Base-by-base conservation (phyloP, 352 stramenopile genomes). In the Phytophthora kernoviae region DNA sequence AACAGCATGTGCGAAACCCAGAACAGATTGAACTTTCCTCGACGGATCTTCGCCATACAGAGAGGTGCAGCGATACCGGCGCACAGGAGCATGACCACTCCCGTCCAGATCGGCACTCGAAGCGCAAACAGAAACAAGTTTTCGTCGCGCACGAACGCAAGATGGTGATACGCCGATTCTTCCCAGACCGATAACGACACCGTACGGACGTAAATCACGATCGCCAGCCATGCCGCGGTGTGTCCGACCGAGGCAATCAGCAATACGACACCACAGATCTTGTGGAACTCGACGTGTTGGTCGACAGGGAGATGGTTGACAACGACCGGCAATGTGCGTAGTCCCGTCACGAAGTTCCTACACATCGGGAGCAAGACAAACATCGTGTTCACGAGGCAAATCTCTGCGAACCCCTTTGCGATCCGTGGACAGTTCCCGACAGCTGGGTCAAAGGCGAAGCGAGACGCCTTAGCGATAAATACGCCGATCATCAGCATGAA, bases 351-450 rank as follows among this genome's bases (percentile, higher is more conserved):
- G 24, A 93, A 81, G 42, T 79, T 84, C 37, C 80, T 80, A 26
- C 84, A 92, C 75, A 93, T 88, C 2, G 84, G 80, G 15, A 93
- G 52, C 55, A 93, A 57, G 6, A 93, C 76, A 47, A 87, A 91
- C 42, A 82, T 72, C 17, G 81, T 88, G 62, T 91, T 87, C 14
- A 93, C 75, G 66, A 91, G 74, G 46, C 83, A 72, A 51, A 92
- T 72, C 54, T 93, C 80, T 3, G 84, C 79, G 41, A 76, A 90
- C 1, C 77, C 84, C 49, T 89, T 90, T 18, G 84, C 84, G 58
- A 91, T 71, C 1, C 77, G 70, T 5, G 79, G 69, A 14, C 62
- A 77, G 44, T 79, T 82, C 0, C 78, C 77, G 10, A 88, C 77
- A 0, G 79, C 83, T 7, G 77, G 62, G 47, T 90, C 80, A 37